A percentile compares a stretch with the other conserved stretches of the same genome.
Conservation (phyloP, 768 basidiomycete genomes). For the Termitomyces sp. region DNA sequence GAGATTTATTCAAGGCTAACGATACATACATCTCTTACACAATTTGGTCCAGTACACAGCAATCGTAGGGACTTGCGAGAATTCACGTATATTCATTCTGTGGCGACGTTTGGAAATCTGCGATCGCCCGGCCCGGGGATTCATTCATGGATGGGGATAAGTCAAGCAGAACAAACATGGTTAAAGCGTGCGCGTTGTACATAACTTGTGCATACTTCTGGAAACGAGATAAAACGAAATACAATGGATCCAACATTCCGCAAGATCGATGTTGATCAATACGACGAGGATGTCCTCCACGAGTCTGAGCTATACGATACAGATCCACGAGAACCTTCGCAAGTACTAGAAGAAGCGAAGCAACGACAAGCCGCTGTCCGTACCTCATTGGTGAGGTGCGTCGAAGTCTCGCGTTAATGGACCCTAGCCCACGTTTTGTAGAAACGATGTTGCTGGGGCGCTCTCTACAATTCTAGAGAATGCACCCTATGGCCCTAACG, state of each 20-base stretch:
- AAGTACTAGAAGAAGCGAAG: slow-evolving; percentile 74
- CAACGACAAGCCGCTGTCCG: slow-evolving; percentile 61
- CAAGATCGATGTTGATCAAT: slow-evolving; percentile 91
- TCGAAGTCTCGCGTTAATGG: slow-evolving; percentile 6
- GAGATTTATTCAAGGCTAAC: not conserved
- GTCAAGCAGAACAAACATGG: slow-evolving; percentile 1
- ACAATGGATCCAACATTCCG: slow-evolving; percentile 63
- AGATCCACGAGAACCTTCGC: slow-evolving; percentile 75
- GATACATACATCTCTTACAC: not conserved
- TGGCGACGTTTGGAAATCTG: no score
- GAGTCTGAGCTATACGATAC: slow-evolving; percentile 85
- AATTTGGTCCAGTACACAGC: not conserved
- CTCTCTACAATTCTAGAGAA: slow-evolving; percentile 67
- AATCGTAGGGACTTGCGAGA: not conserved
- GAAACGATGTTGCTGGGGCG: slow-evolving; percentile 76
- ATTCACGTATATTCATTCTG: no score
- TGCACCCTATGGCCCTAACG: slow-evolving; percentile 84
- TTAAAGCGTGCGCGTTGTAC: not conserved
- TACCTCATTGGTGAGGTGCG: slow-evolving; percentile 70
- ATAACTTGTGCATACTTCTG: no score
- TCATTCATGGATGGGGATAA: not conserved
- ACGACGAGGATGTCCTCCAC: slow-evolving; percentile 86
- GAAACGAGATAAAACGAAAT: not conserved
- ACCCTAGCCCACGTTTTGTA: slow-evolving; percentile 21
- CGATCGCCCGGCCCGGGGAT: no score